phyloP scores from a whole-genome alignment of 495 filamentous ascomycete species.

The Tetracladium marchalianum region DNA sequence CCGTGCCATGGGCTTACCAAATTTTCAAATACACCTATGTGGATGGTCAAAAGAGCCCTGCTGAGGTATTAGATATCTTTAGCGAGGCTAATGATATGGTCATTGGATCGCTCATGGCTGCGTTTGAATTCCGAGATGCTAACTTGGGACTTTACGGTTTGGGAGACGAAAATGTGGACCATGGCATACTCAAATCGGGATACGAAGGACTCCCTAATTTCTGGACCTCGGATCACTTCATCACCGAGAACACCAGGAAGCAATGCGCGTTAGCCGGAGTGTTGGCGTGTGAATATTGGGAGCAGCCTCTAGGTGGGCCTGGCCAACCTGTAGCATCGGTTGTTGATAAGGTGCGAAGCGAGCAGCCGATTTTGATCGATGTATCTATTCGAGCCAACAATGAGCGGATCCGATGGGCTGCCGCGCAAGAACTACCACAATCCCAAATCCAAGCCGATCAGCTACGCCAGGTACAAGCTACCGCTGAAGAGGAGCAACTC shows the following conservation, averaged over 20 bases:
- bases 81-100: constrained; percentile 75
- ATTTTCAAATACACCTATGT: constrained; percentile 58
- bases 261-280: constrained; percentile 40
- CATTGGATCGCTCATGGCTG: constrained; percentile 57
- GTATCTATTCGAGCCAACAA: constrained; percentile 48
- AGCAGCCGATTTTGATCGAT: constrained; percentile 42
- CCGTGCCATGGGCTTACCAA: constrained; percentile 66
- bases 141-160: constrained; percentile 64
- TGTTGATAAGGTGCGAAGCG: constrained; percentile 36
- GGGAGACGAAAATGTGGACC: constrained; percentile 46
- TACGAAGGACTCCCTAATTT: constrained; percentile 61
- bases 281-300: constrained; percentile 22
- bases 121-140: constrained; percentile 60
- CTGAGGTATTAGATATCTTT: constrained; percentile 40
- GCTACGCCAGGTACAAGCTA: constrained; percentile 20
- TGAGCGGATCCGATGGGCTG: constrained; percentile 54
- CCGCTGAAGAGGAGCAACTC: constrained; percentile 8
- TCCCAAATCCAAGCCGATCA: constrained; percentile 25
- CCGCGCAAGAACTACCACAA: constrained; percentile 35
- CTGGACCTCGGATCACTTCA: constrained; percentile 66
- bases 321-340: constrained; percentile 20
- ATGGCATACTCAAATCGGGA: constrained; percentile 52
- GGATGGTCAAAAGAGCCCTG: constrained; percentile 35
- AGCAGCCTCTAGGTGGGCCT: constrained; percentile 1
- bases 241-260: constrained; percentile 43